These are phyloP conservation scores for Flaveria trinervia DNA, from an alignment of 129 eudicot genomes.

Conservation along the genomic window DNA sequence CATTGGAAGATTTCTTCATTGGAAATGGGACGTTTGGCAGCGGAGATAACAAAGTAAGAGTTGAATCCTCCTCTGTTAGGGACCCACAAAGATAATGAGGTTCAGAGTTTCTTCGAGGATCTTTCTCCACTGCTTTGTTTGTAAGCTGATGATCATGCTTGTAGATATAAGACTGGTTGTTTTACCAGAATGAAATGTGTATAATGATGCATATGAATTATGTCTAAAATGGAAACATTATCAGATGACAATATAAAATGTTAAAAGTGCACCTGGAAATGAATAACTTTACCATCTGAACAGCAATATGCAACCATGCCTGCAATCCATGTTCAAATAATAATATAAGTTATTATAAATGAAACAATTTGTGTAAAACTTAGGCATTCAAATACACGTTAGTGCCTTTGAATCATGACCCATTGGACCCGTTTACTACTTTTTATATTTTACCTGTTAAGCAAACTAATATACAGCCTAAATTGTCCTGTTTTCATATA, in stretches of 20 bases:
- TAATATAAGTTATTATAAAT: too few species aligned
- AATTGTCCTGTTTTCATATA: background rate
- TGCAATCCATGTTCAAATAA: conserved; percentile 22
- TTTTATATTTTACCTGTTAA: too few species aligned
- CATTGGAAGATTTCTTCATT: conserved; percentile 49
- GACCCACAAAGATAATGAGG: conserved; percentile 82
- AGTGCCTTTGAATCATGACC: too few species aligned
- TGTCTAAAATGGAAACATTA: background rate
- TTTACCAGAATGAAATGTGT: background rate
- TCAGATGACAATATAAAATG: background rate
- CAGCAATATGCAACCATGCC: conserved; percentile 92
- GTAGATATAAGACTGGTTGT: background rate
- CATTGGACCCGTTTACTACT: too few species aligned
- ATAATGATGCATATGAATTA: background rate
- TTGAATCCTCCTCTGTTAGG: conserved; percentile 49
- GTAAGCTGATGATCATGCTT: conserved; percentile 52
- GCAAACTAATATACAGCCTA: too few species aligned
- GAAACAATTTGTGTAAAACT: too few species aligned
- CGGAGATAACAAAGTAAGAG: conserved; percentile 47
- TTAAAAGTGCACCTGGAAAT: conserved; percentile 67
- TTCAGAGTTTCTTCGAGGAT: conserved; percentile 56
- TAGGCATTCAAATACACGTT: too few species aligned
- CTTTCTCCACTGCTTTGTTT: conserved; percentile 59
- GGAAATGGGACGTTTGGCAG: conserved; percentile 44
- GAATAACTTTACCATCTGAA: conserved; percentile 72